A percentile compares a stretch with the other conserved stretches of the same genome.
phyloP scores from a whole-genome alignment of 2,329 filamentous ascomycete species.

The Botrytis porri region DNA sequence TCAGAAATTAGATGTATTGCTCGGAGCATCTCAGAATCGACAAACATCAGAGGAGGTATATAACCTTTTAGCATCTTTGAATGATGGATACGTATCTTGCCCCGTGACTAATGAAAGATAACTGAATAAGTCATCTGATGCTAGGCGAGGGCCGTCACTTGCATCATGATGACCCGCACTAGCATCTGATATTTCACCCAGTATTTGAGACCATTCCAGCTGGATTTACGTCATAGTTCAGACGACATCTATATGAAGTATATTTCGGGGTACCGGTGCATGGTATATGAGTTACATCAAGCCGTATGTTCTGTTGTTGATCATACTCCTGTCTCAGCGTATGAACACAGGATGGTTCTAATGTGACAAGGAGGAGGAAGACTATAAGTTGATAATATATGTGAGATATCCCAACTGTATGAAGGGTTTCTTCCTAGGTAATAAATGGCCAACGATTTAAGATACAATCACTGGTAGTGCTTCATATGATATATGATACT shows the following conservation, averaged over 20 bases:
- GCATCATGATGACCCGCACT: not conserved
- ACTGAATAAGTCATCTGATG: not conserved
- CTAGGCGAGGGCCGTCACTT: not conserved
- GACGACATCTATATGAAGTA: not conserved
- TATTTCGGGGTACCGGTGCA: not conserved
- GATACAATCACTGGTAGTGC: not conserved
- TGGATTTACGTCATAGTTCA: not conserved
- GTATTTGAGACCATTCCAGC: not conserved
- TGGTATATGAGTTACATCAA: not conserved
- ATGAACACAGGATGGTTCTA: not conserved
- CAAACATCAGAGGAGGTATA: not conserved
- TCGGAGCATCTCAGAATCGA: not conserved
- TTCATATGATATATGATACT: not conserved
- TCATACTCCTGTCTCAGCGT: not conserved
- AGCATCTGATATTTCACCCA: not conserved
- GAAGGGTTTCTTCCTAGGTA: not conserved
- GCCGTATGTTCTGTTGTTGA: not conserved
- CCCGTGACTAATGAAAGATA: not conserved
- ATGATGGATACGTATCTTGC: not conserved
- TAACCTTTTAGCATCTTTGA: not conserved
- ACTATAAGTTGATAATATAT: not conserved
- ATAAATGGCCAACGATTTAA: not conserved
- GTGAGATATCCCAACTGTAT: fast-evolving
- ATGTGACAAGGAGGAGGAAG: not conserved
- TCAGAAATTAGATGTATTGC: too few relatives aligned